Evolutionary conservation across 192 early-diverging fungal species (phyloP).

Genomic region (Podila minutissima): DNA sequence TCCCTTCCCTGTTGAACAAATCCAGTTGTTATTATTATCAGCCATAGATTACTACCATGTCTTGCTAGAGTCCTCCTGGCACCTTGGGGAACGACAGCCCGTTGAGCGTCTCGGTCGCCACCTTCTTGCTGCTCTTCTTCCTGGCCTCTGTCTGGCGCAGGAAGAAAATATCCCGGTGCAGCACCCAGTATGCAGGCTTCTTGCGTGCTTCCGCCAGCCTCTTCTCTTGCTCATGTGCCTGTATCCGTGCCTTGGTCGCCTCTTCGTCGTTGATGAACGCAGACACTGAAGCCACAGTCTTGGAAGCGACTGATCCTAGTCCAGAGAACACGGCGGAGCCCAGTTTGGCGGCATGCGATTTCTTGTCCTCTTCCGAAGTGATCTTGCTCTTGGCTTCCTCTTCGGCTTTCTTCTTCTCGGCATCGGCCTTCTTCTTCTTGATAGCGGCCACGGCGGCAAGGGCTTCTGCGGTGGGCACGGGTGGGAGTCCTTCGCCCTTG

Average conservation of each 20-base stretch:
- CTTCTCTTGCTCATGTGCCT: constrained; percentile 30
- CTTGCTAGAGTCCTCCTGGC: constrained; percentile 35
- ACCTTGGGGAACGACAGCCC: constrained; percentile 58
- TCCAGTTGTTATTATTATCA: background rate
- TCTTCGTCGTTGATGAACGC: constrained; percentile 50
- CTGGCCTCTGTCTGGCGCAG: constrained; percentile 54
- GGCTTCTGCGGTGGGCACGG: constrained; percentile 32
- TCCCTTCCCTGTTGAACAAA: no score
- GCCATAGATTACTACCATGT: background rate
- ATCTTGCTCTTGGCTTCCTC: constrained; percentile 3
- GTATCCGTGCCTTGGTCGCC: constrained; percentile 42
- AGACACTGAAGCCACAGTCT: constrained; percentile 36
- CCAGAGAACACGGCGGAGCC: constrained; percentile 46
- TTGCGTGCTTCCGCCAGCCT: constrained; percentile 25
- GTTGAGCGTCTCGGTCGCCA: constrained; percentile 47
- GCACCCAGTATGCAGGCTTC: constrained; percentile 53
- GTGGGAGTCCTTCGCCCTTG: constrained; percentile 47
- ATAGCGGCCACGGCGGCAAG: constrained; percentile 37
- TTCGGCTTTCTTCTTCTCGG: constrained; percentile 43
- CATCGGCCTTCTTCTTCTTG: constrained; percentile 44
- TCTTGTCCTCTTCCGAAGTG: constrained; percentile 23
- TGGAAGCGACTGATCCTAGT: constrained; percentile 36
- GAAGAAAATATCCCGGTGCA: constrained; percentile 61
- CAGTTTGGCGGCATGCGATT: constrained; percentile 32
- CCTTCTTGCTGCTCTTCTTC: constrained; percentile 51